These are phyloP conservation scores for Lichtheimia corymbifera DNA, from an alignment of 371 early-diverging fungal genomes.

Conservation along the genomic window DNA sequence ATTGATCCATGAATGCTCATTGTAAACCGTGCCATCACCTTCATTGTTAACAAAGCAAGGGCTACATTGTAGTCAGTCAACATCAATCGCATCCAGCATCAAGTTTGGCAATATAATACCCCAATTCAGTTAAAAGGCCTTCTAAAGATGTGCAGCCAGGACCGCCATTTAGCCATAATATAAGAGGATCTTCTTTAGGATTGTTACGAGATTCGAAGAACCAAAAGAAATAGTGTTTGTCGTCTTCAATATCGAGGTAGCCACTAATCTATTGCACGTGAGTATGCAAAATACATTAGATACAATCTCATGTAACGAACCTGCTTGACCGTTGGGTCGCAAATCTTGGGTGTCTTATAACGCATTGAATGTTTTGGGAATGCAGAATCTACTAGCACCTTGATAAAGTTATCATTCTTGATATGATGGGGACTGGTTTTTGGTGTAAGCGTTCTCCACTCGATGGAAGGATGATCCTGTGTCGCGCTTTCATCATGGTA, in stretches of 20 bases:
- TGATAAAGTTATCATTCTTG: no score
- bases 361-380: conserved; percentile 8
- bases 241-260: conserved; percentile 67
- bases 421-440: no score
- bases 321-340: conserved; percentile 41
- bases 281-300: no score
- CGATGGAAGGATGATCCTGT: no score
- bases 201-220: conserved; percentile 78
- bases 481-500: no score
- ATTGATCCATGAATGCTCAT: conserved; percentile 71
- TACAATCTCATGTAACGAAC: conserved; percentile 7
- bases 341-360: conserved; percentile 9
- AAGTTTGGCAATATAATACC: conserved; percentile 23
- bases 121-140: conserved; percentile 75
- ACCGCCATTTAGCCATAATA: conserved; percentile 81
- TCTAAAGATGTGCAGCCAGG: conserved; percentile 78
- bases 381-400: neutral
- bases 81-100: neutral
- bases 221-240: conserved; percentile 71
- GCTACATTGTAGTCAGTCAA: conserved; percentile 13
- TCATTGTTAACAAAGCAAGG: conserved; percentile 66
- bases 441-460: no score
- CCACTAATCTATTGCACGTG: conserved; percentile 57
- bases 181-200: conserved; percentile 66
- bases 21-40: conserved; percentile 55